Conservation (phyloP, 768 basidiomycete species). For the Naematelia encephala region DNA sequence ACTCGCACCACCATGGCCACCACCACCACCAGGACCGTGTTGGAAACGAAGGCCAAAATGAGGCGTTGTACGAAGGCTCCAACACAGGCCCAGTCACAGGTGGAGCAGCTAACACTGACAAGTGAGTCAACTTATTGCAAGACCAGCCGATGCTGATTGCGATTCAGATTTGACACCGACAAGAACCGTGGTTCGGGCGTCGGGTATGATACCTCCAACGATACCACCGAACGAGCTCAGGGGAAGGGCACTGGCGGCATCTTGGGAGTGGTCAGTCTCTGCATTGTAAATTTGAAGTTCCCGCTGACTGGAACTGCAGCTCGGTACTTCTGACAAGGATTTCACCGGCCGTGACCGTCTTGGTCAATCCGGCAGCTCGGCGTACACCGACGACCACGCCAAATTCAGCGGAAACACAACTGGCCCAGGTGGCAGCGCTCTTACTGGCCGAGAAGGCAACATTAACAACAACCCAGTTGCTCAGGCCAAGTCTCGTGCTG, state of each 20-base stretch:
- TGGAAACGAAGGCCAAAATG: slow-evolving; percentile 23
- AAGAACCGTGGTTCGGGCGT: background rate
- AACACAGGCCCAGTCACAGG: slow-evolving; percentile 21
- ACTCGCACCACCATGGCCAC: slow-evolving; percentile 6
- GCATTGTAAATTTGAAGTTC: background rate
- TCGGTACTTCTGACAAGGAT: slow-evolving; percentile 37
- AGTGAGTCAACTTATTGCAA: slow-evolving; percentile 19
- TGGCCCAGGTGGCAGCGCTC: slow-evolving; percentile 32
- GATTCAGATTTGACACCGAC: slow-evolving; percentile 1
- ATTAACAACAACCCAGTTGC: slow-evolving; percentile 34
- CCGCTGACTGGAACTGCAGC: slow-evolving; percentile 11
- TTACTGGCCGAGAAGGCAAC: slow-evolving; percentile 43
- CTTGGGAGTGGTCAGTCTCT: slow-evolving; percentile 5
- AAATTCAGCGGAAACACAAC: slow-evolving; percentile 31
- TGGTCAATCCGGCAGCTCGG: slow-evolving; percentile 22
- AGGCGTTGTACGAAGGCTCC: no score
- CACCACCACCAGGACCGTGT: slow-evolving; percentile 19
- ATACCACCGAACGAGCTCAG: slow-evolving; percentile 5
- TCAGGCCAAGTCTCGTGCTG: slow-evolving; percentile 13
- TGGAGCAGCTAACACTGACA: slow-evolving; percentile 40
- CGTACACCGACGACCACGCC: slow-evolving; percentile 32
- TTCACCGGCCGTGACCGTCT: slow-evolving; percentile 33
- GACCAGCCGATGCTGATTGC: no score
- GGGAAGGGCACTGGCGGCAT: slow-evolving; percentile 16
- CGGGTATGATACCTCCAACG: background rate